These are phyloP conservation scores for Phytopythium chamaehyphon DNA, from an alignment of 352 stramenopile genomes.

Conservation along the genomic window DNA sequence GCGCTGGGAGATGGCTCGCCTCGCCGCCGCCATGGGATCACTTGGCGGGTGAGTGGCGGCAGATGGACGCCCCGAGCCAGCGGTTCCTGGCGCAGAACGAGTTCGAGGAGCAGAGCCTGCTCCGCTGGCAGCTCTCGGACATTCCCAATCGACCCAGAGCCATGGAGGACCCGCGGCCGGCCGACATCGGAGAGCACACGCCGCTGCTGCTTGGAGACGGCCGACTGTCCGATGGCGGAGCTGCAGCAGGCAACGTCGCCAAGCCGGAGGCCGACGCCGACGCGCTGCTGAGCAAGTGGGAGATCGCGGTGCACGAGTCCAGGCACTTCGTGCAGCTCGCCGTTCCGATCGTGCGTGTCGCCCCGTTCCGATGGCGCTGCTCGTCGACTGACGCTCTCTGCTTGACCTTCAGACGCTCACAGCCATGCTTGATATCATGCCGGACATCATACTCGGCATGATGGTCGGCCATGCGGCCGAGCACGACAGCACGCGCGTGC, in stretches of 20 bases:
- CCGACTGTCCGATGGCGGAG: constrained; percentile 12
- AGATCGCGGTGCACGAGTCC: constrained; percentile 15
- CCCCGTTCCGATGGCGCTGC: background rate
- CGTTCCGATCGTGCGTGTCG: constrained; percentile 11
- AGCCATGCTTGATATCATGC: constrained; percentile 32
- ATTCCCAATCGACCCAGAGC: background rate
- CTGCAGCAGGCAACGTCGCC: constrained; percentile 14
- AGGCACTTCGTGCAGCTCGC: constrained; percentile 11
- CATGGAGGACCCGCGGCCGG: background rate
- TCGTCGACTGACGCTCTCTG: background rate
- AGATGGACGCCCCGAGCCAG: background rate
- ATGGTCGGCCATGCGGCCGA: constrained; percentile 28
- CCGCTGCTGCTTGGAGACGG: constrained; percentile 16
- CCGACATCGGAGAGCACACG: constrained; percentile 13
- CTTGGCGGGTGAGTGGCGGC: background rate
- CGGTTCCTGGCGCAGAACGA: background rate
- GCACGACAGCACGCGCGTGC: constrained; percentile 29
- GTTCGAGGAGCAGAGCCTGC: constrained; percentile 1
- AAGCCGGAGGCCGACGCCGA: constrained; percentile 17
- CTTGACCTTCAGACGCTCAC: constrained; percentile 14
- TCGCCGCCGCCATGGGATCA: background rate
- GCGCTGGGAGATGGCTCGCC: background rate
- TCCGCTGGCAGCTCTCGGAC: background rate
- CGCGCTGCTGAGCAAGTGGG: constrained; percentile 10
- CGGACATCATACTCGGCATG: constrained; percentile 30